Evolutionary conservation across 2,329 filamentous ascomycete species (phyloP), one percentile per base, ranked within the genome.

Genomic region (Didymella segeticola): DNA sequence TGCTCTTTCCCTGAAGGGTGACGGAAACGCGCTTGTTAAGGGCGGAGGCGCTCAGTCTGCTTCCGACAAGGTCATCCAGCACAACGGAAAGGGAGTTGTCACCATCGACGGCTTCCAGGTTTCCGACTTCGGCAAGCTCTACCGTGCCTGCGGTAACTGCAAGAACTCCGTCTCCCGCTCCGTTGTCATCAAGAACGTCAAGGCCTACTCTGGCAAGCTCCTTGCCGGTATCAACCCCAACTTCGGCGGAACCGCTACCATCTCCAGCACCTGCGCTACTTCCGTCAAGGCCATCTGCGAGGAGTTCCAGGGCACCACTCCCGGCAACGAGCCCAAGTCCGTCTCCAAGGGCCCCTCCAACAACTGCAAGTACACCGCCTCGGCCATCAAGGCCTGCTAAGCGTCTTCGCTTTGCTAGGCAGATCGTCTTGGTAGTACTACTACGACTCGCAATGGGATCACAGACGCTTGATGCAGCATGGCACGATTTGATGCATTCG

Each of bases 161-260:
- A 82, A 82, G 73, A 82, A 80, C 71, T 71, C 68, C 10, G 70
- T 75, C 50, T 68, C 73, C 29, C 76, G 80, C 53, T 71, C 75
- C 58, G 74, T 80, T 47, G 70, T 79, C 53, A 72, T 82, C 50
- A 70, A 78, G 64, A 77, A 77, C 62, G 70, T 79, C 54, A 73
- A 72, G 53, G 38, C 77, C 53, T 75, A 76, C 56, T 67, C 70
- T 41, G 69, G 73, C 50, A 80, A 80, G 53, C 65, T 73, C 45
- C 72, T 80, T 26, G 78, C 74, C 57, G 79, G 80, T 41, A 81
- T 82, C 69, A 82, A 82, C 74, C 74, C 73, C 53, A 83, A 82
- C 76, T 82, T 78, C 58, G 79, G 78, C 14, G 79, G 80, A 61
- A 79, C 78, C 29, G 78, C 81, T 59, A 78, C 77, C 3, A 79